Evolutionary conservation across 2,329 filamentous ascomycete genomes (phyloP).

Genomic region (Fusarium sp.): DNA sequence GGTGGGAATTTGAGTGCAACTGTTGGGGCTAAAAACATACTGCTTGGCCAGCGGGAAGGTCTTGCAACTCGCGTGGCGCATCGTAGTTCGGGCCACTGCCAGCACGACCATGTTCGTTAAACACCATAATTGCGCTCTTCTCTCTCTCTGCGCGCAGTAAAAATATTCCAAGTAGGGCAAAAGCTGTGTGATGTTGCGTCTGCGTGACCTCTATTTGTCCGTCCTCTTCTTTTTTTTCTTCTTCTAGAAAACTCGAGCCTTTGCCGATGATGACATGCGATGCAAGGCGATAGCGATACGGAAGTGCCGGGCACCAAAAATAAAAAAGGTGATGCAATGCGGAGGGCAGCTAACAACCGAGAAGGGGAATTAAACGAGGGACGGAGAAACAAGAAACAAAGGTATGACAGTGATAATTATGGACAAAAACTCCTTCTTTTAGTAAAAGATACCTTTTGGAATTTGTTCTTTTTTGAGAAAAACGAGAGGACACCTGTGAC

Average conservation of each 20-base stretch:
- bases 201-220: background rate
- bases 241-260: slow-evolving; percentile 5
- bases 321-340: slow-evolving; percentile 21
- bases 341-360: slow-evolving; percentile 5
- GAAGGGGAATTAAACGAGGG: slow-evolving; percentile 32
- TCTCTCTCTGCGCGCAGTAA: slow-evolving; percentile 5
- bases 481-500: slow-evolving; percentile 34
- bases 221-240: background rate
- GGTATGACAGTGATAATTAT: slow-evolving; percentile 5
- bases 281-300: slow-evolving; percentile 27
- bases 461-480: background rate
- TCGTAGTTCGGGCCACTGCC: slow-evolving; percentile 34
- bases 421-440: slow-evolving; percentile 14
- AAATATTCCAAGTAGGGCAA: background rate
- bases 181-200: background rate
- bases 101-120: slow-evolving; percentile 22
- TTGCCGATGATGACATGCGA: slow-evolving; percentile 20
- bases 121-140: slow-evolving; percentile 24
- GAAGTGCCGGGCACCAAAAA: slow-evolving; percentile 29
- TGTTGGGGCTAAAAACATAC: slow-evolving; percentile 29
- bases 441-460: background rate
- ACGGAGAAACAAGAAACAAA: slow-evolving; percentile 4
- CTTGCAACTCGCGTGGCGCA: slow-evolving; percentile 40
- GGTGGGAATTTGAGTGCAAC: background rate
- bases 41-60: slow-evolving; percentile 41